Evolutionary conservation across 2,329 filamentous ascomycete genomes (phyloP), one percentile per base, ranked within the genome.

Genomic region (Aspergillus quadricinctus): DNA sequence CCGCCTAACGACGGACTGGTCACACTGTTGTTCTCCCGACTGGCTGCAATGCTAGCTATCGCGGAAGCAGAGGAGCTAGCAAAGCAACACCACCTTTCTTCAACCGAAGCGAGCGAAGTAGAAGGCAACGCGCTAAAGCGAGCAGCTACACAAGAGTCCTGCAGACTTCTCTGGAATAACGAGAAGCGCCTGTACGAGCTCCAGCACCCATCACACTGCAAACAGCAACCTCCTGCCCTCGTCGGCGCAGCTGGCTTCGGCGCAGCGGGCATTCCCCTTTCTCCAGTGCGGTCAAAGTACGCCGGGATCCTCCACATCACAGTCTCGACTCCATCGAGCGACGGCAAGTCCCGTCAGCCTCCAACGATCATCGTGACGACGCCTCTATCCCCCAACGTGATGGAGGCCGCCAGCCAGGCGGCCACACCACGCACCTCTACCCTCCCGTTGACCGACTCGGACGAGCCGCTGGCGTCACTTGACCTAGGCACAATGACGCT

Each of bases 41-140:
- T 80, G 19, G 78, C 78, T 14, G 78, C 76, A 48, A 77, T 80
- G 65, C 67, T 80, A 21, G 78, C 78, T 7, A 75, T 80, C 29
- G 77, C 80, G 43, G 73, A 79, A 52, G 74, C 76, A 11, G 66
- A 67, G 11, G 71, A 74, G 14, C 60, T 78, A 29, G 71, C 74
- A 23, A 71, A 71, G 43, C 61, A 74, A 49, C 72, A 79, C 53
- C 61, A 68, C 10, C 68, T 80, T 7, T 64, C 72, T 3, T 71
- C 74, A 14, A 66, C 71, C 4, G 72, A 78, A 23, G 71, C 75
- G 17, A 67, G 72, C 31, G 72, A 78, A 23, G 68, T 77, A 3
- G 75, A 80, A 61, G 69, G 64, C 6, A 71, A 77, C 37, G 78
- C 78, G 3, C 70, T 80, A 17, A 71, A 68, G 23, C 68, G 74